These are phyloP conservation scores for Sporisorium graminicola DNA, from an alignment of 1,284 basidiomycete genomes.

Conservation along the genomic window DNA sequence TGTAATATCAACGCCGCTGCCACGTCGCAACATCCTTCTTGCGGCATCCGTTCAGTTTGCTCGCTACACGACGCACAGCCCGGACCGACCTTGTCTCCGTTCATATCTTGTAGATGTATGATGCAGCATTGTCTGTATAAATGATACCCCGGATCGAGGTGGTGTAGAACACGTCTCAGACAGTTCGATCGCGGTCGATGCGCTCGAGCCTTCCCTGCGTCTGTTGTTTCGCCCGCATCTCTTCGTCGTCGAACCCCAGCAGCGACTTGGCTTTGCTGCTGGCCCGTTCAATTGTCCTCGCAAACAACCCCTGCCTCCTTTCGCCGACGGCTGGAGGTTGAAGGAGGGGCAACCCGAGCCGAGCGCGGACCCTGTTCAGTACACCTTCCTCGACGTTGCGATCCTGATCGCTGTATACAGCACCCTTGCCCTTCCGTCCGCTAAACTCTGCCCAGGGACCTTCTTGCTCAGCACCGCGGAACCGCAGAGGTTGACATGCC, in stretches of 20 bases:
- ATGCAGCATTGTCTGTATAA: too few relatives aligned
- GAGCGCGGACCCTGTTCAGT: slow-evolving; percentile 33
- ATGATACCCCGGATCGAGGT: too few relatives aligned
- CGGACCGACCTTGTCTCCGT: too few relatives aligned
- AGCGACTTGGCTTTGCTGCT: slow-evolving; percentile 26
- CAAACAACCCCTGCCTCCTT: slow-evolving; percentile 11
- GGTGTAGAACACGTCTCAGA: too few relatives aligned
- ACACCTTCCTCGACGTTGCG: slow-evolving; percentile 43
- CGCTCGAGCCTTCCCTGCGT: slow-evolving; percentile 37
- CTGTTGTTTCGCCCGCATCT: slow-evolving; percentile 37
- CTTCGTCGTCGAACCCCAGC: slow-evolving; percentile 39
- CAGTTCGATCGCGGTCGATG: slow-evolving; percentile 41
- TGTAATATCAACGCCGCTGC: too few relatives aligned
- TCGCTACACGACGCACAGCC: too few relatives aligned
- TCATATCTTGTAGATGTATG: too few relatives aligned
- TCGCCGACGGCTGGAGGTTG: slow-evolving; percentile 17
- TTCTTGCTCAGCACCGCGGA: slow-evolving; percentile 46
- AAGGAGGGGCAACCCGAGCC: slow-evolving; percentile 27
- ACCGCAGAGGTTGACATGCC: slow-evolving; percentile 8
- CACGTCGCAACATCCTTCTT: too few relatives aligned
- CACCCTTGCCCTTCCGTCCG: slow-evolving; percentile 34
- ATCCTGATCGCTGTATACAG: slow-evolving; percentile 48
- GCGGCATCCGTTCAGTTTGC: too few relatives aligned
- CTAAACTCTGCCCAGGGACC: slow-evolving; percentile 48
- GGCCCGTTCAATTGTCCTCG: slow-evolving; percentile 6